Evolutionary conservation across 176 grass and related monocot species (phyloP).

Genomic region (Carex parvula): DNA sequence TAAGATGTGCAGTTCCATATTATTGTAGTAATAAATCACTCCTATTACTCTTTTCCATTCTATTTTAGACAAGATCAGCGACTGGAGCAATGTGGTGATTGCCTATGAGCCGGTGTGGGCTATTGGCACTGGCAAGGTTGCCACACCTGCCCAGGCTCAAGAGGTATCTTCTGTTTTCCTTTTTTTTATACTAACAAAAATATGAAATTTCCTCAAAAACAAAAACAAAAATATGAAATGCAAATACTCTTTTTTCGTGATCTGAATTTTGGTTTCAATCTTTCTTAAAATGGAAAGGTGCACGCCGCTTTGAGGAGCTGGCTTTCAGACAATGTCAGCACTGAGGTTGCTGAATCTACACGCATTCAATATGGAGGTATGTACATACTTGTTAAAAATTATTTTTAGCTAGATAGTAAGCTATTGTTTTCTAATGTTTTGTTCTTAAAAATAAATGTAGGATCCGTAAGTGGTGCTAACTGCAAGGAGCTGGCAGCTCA

Average conservation of each 20-base stretch:
- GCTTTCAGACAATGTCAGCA: conserved; percentile 65
- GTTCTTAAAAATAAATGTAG: conserved; percentile 28
- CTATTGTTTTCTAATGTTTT: neutral
- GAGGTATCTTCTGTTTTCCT: conserved; percentile 47
- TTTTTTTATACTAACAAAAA: neutral
- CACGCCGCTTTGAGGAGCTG: conserved; percentile 66
- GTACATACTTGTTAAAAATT: neutral
- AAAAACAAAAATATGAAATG: neutral
- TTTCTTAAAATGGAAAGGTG: conserved; percentile 41
- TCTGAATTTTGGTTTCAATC: neutral
- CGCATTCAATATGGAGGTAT: conserved; percentile 90
- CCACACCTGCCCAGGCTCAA: conserved; percentile 82
- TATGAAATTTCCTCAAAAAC: neutral
- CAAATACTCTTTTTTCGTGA: neutral
- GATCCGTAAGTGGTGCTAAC: conserved; percentile 76
- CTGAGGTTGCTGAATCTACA: conserved; percentile 71
- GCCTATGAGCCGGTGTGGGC: conserved; percentile 99
- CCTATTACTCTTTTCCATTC: conserved; percentile 13
- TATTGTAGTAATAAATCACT: neutral
- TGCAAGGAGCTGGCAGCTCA: conserved; percentile 65
- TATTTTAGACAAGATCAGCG: conserved; percentile 63
- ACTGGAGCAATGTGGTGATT: conserved; percentile 86
- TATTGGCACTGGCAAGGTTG: conserved; percentile 97
- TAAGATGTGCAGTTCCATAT: neutral
- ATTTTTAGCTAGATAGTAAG: neutral